Conservation (phyloP, 2,329 filamentous ascomycete genomes). For the Stagonosporopsis chrysanthemi region DNA sequence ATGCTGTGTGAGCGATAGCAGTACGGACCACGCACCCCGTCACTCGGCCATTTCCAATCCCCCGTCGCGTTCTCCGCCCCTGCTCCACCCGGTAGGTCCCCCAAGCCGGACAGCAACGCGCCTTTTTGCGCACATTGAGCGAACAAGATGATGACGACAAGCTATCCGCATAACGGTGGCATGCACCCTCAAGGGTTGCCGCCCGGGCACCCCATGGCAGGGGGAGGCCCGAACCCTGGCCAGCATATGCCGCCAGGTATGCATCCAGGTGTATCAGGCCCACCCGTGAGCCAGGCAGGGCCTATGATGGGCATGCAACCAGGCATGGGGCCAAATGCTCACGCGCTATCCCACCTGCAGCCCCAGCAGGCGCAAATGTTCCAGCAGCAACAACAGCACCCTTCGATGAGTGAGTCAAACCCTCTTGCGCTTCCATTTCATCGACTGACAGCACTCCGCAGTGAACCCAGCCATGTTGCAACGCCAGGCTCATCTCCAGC, state of each 20-base stretch:
- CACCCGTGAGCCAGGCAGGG: slow-evolving; percentile 72
- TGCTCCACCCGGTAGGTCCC: neutral
- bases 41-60: neutral
- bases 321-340: slow-evolving; percentile 68
- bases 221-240: slow-evolving; percentile 73
- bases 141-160: slow-evolving; percentile 74
- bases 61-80: neutral
- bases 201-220: slow-evolving; percentile 69
- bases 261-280: slow-evolving; percentile 76
- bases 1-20: slow-evolving; percentile 7
- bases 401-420: slow-evolving; percentile 46
- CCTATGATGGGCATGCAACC: slow-evolving; percentile 82
- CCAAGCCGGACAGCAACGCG: neutral
- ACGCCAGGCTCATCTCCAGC: slow-evolving; percentile 52
- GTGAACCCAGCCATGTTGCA: slow-evolving; percentile 53
- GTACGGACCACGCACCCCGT: neutral
- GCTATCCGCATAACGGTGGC: slow-evolving; percentile 72
- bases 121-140: slow-evolving; percentile 19
- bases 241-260: slow-evolving; percentile 73
- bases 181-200: slow-evolving; percentile 77
- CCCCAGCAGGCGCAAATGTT: slow-evolving; percentile 67
- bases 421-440: too few relatives aligned
- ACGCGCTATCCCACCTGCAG: slow-evolving; percentile 75
- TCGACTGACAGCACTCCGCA: slow-evolving; percentile 24
- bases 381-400: slow-evolving; percentile 58